phyloP scores from a whole-genome alignment of 306 rosid genomes.

The Calophaca sinica region DNA sequence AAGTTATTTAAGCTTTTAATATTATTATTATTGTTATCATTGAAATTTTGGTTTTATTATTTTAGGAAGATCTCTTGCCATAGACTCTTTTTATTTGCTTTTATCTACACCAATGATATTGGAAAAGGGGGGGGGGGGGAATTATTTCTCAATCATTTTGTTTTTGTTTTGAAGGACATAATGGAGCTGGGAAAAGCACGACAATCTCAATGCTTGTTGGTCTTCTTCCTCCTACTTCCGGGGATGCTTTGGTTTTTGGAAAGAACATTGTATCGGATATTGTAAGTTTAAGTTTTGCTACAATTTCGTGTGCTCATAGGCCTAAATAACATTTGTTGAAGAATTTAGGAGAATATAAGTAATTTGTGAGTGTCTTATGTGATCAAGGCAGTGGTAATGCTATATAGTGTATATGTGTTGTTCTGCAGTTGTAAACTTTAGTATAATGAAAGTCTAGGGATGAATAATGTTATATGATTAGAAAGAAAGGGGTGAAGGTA shows the following conservation, averaged over 20 bases:
- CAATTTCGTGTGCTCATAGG: background rate
- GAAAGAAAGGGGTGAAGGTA: background rate
- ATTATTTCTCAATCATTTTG: conserved; percentile 36
- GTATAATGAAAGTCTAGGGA: background rate
- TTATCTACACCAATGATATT: conserved; percentile 24
- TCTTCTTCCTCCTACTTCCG: conserved; percentile 87
- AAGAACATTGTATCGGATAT: conserved; percentile 77
- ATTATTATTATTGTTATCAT: background rate
- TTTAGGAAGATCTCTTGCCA: conserved; percentile 18
- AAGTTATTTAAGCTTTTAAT: background rate
- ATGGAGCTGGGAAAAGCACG: conserved; percentile 98
- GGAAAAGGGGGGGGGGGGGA: background rate
- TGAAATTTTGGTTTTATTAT: background rate
- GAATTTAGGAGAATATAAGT: background rate
- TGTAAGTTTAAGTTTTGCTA: conserved; percentile 62
- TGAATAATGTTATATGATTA: background rate
- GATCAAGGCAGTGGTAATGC: conserved; percentile 12
- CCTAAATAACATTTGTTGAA: background rate
- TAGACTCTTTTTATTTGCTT: conserved; percentile 15
- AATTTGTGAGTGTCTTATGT: conserved; percentile 12
- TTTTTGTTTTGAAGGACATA: conserved; percentile 73
- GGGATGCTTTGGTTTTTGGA: conserved; percentile 95
- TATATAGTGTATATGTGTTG: background rate
- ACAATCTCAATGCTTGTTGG: conserved; percentile 99
- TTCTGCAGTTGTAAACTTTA: background rate